Evolutionary conservation across 1,284 basidiomycete genomes (phyloP), one percentile per base, ranked within the genome.

Genomic region (Cryptococcus deneoformans): DNA sequence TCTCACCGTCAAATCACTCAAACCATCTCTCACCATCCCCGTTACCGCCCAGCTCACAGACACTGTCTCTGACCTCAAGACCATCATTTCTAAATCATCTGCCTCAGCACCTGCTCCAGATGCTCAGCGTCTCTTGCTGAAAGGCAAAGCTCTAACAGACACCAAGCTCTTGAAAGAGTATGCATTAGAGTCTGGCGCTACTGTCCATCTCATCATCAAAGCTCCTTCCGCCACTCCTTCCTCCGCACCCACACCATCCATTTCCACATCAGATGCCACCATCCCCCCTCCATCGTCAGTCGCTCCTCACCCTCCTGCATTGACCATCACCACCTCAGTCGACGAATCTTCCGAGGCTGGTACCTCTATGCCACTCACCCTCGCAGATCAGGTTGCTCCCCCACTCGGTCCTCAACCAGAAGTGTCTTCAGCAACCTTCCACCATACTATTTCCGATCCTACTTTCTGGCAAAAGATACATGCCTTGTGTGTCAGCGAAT

Each of bases 141-240:
- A 93, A 77, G 93, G 93, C 57, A 97, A 97, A 76, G 91, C 88
- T 0, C 83, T 96, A 61, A 86, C 85, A 29, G 92, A 95, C 78
- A 80, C 79, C 43, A 93, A 92, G 74, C 83, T 97, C 6, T 79
- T 96, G 45, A 87, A 87, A 71, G 93, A 96, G 73, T 97, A 95
- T 79, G 84, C 80, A 65, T 82, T 94, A 66, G 85, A 86, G 67
- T 83, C 87, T 67, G 89, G 88, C 12, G 86, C 89, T 60, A 87
- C 85, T 34, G 80, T 95, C 64, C 92, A 88, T 73, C 81, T 97
- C 49, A 86, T 92, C 81, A 79, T 90, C 71, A 93, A 91, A 72
- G 84, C 89, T 3, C 86, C 64, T 34, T 53, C 62, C 8, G 49
- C 59, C 40, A 12, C 56, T 8, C 47, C 57, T 35, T 37, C 56